Percentiles rank a stretch among this genome's conserved stretches.
Conservation (phyloP, 2,329 filamentous ascomycete species). For the Tolypocladium amazonense region DNA sequence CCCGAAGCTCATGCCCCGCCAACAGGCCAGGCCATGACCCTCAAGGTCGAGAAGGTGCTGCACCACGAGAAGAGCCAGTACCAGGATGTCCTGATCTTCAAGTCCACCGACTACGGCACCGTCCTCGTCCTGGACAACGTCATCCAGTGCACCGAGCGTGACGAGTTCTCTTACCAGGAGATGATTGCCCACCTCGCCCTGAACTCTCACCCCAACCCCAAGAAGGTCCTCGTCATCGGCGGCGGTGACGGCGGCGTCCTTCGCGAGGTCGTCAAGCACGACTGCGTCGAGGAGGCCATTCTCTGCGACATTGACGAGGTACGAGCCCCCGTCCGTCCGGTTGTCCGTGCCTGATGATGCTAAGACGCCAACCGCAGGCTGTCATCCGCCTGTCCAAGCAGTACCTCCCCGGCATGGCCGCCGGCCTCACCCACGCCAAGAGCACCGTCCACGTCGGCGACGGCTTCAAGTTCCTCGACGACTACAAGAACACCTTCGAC, state of each 20-base stretch:
- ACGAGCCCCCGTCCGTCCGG: constrained; percentile 32
- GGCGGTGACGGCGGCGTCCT: constrained; percentile 96
- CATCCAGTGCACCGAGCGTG: constrained; percentile 96
- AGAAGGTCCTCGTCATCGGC: constrained; percentile 97
- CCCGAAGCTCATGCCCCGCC: constrained; percentile 2
- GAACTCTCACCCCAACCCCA: constrained; percentile 96
- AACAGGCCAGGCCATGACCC: constrained; percentile 89
- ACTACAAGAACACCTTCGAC: constrained; percentile 95
- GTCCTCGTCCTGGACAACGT: constrained; percentile 97
- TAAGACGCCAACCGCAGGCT: constrained; percentile 38
- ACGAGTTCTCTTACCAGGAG: constrained; percentile 99
- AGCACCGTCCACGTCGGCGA: constrained; percentile 88
- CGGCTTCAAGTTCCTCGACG: constrained; percentile 95
- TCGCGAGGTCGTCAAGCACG: constrained; percentile 98
- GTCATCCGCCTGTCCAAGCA: constrained; percentile 98
- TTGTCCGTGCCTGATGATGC: background rate
- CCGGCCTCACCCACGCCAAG: constrained; percentile 89
- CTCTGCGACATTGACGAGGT: constrained; percentile 98
- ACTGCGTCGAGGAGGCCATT: constrained; percentile 87
- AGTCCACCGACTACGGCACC: constrained; percentile 93
- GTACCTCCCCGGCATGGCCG: constrained; percentile 89
- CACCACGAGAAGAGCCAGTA: constrained; percentile 99
- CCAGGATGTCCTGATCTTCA: constrained; percentile 97
- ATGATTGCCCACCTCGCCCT: constrained; percentile 99
- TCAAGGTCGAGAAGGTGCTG: constrained; percentile 93